Evolutionary conservation across 768 basidiomycete genomes (phyloP), one percentile per base, ranked within the genome.

Genomic region (Baorangia bicolor): DNA sequence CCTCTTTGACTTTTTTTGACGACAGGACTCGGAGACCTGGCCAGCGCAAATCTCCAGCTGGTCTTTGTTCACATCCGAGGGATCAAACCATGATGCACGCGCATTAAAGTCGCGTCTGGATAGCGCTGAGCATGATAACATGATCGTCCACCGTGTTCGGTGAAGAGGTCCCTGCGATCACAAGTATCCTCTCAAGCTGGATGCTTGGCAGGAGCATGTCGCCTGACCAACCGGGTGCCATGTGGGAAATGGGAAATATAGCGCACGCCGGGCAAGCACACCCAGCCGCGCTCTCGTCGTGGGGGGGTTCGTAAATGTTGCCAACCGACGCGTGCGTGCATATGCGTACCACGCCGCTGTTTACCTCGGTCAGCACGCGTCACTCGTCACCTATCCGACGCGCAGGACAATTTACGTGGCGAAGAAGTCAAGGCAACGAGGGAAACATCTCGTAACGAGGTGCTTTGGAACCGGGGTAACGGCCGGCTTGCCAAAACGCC

Each of bases 171-270:
- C 30, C 34, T 49, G 40, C 42, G 44, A 48, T 38, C 31, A 31
- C 45, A 33, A 14, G 35, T 45, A 14, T 27, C 33, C 35, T 37
- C 23, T 37, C 39, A 18, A 21, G 33, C 12, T 8, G 14, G 30
- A 18, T 4, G 13, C 37, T 50, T 38, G 46, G 33, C n/a, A 46
- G 49, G 37, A 13, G 38, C 28, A 27, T 23, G n/a, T 57, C 43
- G 40, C 37, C 44, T 43, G 40, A 44, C 10, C 28, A 14, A 40
- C 28, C 34, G 30, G 48, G 48, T 46, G 27, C 48, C 53, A 51
- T 42, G 43, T 56, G 61, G 25, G 62, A 62, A 64, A 42, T n/a
- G n/a, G n/a, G n/a, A n/a, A n/a, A n/a, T n/a, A 42, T 12, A 30
- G n/a, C 7, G 35, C 23, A 21, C 18, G n/a, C n/a, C n/a, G 28